Percentiles rank a stretch among this genome's conserved stretches.
Conservation (phyloP, 2,329 filamentous ascomycete species). For the Cladosporium phlei region DNA sequence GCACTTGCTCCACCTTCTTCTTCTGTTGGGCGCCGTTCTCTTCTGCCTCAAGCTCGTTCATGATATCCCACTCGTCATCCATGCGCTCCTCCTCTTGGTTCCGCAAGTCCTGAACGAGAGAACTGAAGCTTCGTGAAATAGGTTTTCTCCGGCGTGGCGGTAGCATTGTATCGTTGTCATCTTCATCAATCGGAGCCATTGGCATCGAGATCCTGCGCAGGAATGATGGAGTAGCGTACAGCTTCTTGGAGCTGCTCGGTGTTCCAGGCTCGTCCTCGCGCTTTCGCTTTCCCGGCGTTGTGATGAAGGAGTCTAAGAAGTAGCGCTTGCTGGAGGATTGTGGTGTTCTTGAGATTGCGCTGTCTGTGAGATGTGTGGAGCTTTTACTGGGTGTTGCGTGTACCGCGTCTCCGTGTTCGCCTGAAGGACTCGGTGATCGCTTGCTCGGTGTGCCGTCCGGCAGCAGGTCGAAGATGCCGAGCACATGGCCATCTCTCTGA, state of each 20-base stretch:
- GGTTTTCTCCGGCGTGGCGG: conserved; percentile 13
- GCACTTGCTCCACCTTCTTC: conserved; percentile 23
- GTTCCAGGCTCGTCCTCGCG: conserved; percentile 31
- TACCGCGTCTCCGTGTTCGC: conserved; percentile 18
- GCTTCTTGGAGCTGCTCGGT: conserved; percentile 25
- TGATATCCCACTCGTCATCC: conserved; percentile 69
- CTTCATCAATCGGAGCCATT: conserved; percentile 53
- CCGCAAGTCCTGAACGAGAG: conserved; percentile 65
- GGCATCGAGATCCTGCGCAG: conserved; percentile 50
- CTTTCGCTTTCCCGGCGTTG: conserved; percentile 55
- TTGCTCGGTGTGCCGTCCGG: conserved; percentile 20
- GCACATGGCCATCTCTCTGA: conserved; percentile 69
- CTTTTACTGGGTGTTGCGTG: conserved; percentile 37
- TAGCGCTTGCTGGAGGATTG: conserved; percentile 56
- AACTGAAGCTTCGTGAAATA: conserved; percentile 66
- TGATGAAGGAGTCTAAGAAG: conserved; percentile 57
- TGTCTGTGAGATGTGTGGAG: conserved; percentile 13
- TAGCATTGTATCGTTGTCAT: conserved; percentile 40
- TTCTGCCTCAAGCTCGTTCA: conserved; percentile 64
- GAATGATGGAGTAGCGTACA: conserved; percentile 67
- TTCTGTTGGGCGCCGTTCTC: conserved; percentile 14
- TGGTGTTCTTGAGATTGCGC: conserved; percentile 39
- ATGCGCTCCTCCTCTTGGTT: conserved; percentile 64
- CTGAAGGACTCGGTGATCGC: conserved; percentile 5
- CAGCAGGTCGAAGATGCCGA: conserved; percentile 72